A percentile compares a stretch with the other conserved stretches of the same genome.
Conservation (phyloP, 768 basidiomycete species). For the Boletus subcaerulescens region DNA sequence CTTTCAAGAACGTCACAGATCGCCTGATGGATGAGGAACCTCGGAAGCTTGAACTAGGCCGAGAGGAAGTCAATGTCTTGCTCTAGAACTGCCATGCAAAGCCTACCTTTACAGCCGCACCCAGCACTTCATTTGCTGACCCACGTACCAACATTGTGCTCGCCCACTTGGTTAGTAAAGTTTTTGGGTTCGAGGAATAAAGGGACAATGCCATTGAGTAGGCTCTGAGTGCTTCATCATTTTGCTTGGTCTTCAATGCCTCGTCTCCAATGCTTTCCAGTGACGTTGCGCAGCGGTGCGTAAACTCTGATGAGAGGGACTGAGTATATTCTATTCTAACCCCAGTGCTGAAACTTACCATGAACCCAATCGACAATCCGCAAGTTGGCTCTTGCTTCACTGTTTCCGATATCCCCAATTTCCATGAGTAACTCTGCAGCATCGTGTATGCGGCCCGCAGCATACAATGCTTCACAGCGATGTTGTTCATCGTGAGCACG, state of each 20-base stretch:
- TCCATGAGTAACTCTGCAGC: constrained; percentile 2
- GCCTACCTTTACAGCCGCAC: background rate
- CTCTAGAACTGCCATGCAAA: background rate
- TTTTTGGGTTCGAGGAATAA: background rate
- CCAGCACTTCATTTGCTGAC: background rate
- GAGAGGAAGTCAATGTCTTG: background rate
- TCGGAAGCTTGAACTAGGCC: background rate
- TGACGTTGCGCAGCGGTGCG: background rate
- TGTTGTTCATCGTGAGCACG: background rate
- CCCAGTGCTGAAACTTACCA: background rate
- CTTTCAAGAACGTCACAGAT: constrained; percentile 6
- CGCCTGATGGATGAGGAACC: background rate
- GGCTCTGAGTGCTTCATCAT: background rate
- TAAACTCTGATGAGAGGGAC: background rate
- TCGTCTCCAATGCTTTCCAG: constrained; percentile 1
- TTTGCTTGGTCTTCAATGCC: background rate
- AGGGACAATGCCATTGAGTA: constrained; percentile 5
- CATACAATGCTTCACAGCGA: constrained; percentile 2
- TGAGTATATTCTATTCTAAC: background rate
- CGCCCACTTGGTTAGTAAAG: constrained; percentile 9
- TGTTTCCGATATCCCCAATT: background rate
- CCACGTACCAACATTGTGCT: background rate
- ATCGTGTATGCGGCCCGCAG: background rate
- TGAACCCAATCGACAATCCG: background rate
- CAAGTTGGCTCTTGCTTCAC: background rate